Evolutionary conservation across 2,329 filamentous ascomycete species (phyloP), one percentile per base, ranked within the genome.

Genomic region (Colletotrichum tropicicola): DNA sequence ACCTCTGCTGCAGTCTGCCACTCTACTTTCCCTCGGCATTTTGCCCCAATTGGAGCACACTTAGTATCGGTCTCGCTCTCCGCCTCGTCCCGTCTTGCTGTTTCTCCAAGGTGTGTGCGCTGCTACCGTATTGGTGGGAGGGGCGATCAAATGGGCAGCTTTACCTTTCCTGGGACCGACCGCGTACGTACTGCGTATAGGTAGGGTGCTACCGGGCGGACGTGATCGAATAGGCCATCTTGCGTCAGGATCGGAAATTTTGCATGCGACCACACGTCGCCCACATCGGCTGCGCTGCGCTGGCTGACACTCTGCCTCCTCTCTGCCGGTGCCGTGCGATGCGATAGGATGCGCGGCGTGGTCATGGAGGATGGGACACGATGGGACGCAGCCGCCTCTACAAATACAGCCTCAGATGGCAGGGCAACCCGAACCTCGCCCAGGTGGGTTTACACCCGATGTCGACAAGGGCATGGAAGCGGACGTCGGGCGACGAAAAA

Each of bases 1-100:
- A n/a, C n/a, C n/a, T n/a, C n/a, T n/a, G n/a, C n/a, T n/a, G n/a
- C n/a, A n/a, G n/a, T n/a, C n/a, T n/a, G n/a, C n/a, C n/a, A n/a
- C n/a, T n/a, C n/a, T n/a, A n/a, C n/a, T n/a, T n/a, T n/a, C n/a
- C n/a, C n/a, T n/a, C n/a, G n/a, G n/a, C n/a, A n/a, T n/a, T n/a
- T n/a, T n/a, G n/a, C n/a, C n/a, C n/a, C n/a, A n/a, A n/a, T n/a
- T n/a, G n/a, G n/a, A n/a, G n/a, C n/a, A n/a, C n/a, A n/a, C n/a
- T n/a, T n/a, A n/a, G n/a, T n/a, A n/a, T 57, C 23, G 30, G 30
- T 39, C 28, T 57, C 41, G 53, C 53, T 37, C 41, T 56, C 27
- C 43, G 19, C 19, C 27, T 55, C 52, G 19, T 55, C 52, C 52
- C 12, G 41, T 45, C 39, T 55, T 55, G 30, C 17, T 21, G 7